Evolutionary conservation across 352 stramenopile species (phyloP).

Genomic region (Pythium periplocum): DNA sequence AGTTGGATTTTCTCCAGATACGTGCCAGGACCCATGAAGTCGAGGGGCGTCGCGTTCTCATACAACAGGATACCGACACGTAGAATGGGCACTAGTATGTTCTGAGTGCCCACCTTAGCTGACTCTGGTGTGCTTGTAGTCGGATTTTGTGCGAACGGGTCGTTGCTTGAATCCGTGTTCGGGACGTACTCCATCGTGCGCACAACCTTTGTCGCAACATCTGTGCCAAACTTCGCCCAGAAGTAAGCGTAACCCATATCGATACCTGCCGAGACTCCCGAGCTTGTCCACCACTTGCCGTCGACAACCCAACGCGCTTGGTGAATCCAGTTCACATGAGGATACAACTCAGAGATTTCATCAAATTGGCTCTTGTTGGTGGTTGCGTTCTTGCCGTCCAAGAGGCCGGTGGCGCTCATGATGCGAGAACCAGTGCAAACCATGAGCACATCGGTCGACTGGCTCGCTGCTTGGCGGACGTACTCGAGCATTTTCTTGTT

Average conservation of each 20-base stretch:
- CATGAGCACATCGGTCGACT: conserved; percentile 32
- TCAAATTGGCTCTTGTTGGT: conserved; percentile 59
- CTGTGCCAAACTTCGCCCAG: conserved; percentile 17
- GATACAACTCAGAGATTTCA: conserved; percentile 24
- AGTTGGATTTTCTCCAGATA: conserved; percentile 54
- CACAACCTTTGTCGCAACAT: conserved; percentile 24
- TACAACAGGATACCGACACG: conserved; percentile 52
- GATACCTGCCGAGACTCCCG: conserved; percentile 51
- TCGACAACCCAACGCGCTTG: conserved; percentile 58
- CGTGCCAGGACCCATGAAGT: conserved; percentile 52
- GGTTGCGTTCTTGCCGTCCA: conserved; percentile 39
- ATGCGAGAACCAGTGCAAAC: conserved; percentile 53
- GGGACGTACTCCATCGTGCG: conserved; percentile 36
- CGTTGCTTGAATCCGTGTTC: conserved; percentile 6
- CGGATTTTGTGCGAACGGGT: background rate
- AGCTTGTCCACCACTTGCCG: conserved; percentile 54
- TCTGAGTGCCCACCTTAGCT: too few relatives aligned
- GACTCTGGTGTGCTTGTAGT: too few relatives aligned
- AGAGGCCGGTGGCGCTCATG: conserved; percentile 32
- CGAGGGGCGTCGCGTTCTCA: conserved; percentile 49
- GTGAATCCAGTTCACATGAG: conserved; percentile 42
- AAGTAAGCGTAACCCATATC: conserved; percentile 60
- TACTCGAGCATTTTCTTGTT: conserved; percentile 36
- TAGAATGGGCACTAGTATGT: too few relatives aligned
- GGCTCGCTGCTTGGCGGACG: conserved; percentile 21